Base-by-base conservation (phyloP, 768 basidiomycete genomes). In the Leucocoprinus birnbaumii region DNA sequence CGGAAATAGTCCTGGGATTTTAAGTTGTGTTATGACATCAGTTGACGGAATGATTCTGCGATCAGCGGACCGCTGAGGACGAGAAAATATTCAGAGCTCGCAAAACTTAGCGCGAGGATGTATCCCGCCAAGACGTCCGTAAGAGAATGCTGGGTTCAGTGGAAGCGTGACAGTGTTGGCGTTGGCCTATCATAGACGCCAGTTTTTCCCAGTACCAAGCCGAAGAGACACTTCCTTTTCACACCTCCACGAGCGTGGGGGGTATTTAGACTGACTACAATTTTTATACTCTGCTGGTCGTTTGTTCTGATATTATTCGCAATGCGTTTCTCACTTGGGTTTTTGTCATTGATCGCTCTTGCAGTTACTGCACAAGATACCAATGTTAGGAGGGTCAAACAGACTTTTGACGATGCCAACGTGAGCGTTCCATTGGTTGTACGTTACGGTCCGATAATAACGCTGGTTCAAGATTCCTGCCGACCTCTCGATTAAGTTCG, bases 381-480 rank as follows among this genome's bases (percentile, higher is more conserved):
- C 11, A 71, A 61, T 48, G 44, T 70, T 38, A 46, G 25, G 3
- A 57, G 52, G 8, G 71, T 73, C 7, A 66, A 65, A 56, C 40
- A 50, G 38, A 66, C 68, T 0, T 73, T 73, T 40, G 55, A 66
- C 16, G 54, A 59, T 37, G 67, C 68, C 18, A 58, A 68, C 48
- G 72, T 48, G 8, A 35, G 47, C 18, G 7, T 7, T n/a, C n/a
- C n/a, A n/a, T n/a, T n/a, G n/a, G n/a, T n/a, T n/a, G n/a, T n/a
- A n/a, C n/a, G n/a, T n/a, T n/a, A n/a, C n/a, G n/a, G n/a, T n/a
- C n/a, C n/a, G n/a, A n/a, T n/a, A n/a, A n/a, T n/a, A n/a, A n/a
- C n/a, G n/a, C n/a, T n/a, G n/a, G n/a, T n/a, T n/a, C n/a, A n/a
- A 75, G 74, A 67, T 76, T 44, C 69, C 73, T 13, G 46, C 51